Conservation (phyloP, 345 rosid species). For the Ricinus communis region DNA sequence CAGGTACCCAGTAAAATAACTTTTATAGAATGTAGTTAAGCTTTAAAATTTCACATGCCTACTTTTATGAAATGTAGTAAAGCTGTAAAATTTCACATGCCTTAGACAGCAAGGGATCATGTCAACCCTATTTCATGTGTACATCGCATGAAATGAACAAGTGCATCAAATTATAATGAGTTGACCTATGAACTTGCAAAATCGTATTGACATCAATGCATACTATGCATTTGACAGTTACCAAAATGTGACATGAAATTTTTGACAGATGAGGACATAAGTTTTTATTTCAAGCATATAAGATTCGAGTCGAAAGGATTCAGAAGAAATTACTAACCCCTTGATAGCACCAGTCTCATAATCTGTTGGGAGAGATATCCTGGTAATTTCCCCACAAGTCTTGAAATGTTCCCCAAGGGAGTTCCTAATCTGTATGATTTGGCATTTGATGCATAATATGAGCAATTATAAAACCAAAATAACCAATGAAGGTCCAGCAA, state of each 20-base stretch:
- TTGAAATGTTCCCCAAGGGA: slow-evolving; percentile 59
- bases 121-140: no score
- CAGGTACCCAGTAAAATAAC: neutral
- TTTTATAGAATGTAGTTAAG: no score
- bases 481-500: neutral
- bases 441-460: neutral
- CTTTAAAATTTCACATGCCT: no score
- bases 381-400: slow-evolving; percentile 65
- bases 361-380: slow-evolving; percentile 64
- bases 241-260: neutral
- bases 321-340: slow-evolving; percentile 53
- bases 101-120: no score
- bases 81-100: no score
- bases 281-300: neutral
- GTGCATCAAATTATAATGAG: no score
- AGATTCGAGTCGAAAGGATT: neutral
- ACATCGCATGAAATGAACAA: no score
- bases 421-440: slow-evolving; percentile 46
- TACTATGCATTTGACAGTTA: neutral
- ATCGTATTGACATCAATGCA: no score
- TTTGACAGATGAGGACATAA: neutral
- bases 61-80: no score
- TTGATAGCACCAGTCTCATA: slow-evolving; percentile 58
- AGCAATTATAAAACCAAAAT: neutral
- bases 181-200: no score